Evolutionary conservation across 1,139 yeast species (phyloP).

Genomic region (Geotrichum citri-aurantii): DNA sequence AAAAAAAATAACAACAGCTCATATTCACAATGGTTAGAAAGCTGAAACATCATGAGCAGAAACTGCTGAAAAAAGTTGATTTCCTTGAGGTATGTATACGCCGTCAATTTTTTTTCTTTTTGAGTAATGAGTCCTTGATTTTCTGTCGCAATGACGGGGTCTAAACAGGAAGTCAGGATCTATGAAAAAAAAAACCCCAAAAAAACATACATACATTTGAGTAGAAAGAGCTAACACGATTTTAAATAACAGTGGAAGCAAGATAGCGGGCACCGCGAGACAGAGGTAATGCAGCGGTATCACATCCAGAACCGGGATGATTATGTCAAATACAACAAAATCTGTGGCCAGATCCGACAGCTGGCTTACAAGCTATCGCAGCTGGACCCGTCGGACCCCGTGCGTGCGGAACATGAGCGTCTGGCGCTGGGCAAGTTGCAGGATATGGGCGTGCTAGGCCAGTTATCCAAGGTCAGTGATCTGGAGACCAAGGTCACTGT

Average conservation of each 20-base stretch:
- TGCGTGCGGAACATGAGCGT: conserved; percentile 81
- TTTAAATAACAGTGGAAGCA: conserved; percentile 62
- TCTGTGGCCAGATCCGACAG: conserved; percentile 86
- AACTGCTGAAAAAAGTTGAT: conserved; percentile 90
- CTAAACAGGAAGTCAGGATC: background rate
- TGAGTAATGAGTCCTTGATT: too few species aligned
- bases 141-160: background rate
- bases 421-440: conserved; percentile 78
- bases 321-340: conserved; percentile 84
- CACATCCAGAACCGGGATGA: conserved; percentile 94
- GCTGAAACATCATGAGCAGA: conserved; percentile 91
- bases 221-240: background rate
- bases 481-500: conserved; percentile 88
- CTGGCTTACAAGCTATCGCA: conserved; percentile 80
- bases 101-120: too few species aligned
- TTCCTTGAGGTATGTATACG: conserved; percentile 55
- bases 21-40: conserved; percentile 67
- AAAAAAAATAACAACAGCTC: background rate
- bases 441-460: conserved; percentile 73
- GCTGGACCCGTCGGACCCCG: conserved; percentile 80
- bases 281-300: conserved; percentile 91
- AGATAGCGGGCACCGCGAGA: conserved; percentile 90
- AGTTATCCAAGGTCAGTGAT: conserved; percentile 78
- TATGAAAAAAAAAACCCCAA: background rate
- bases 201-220: background rate